Evolutionary conservation across 108 stramenopile genomes (phyloP), one percentile per base, ranked within the genome.

Genomic region (Nitzschia sp.): DNA sequence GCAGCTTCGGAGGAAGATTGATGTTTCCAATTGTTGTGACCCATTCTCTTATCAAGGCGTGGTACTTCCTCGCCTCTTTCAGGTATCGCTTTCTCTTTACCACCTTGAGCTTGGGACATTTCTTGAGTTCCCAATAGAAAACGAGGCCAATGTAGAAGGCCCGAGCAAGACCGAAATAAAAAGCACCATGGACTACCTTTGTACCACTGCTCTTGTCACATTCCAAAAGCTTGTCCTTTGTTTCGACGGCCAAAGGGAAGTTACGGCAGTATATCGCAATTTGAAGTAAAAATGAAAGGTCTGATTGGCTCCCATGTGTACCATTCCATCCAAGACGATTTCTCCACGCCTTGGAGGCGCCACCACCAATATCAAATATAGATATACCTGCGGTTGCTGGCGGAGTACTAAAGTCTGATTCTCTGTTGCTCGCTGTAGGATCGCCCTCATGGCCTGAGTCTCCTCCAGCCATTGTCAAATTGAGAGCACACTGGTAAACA

Each of bases 121-220:
- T 53, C 22, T 53, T 21, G 52, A 8, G 6, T 53, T 53, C 11
- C 52, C 52, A 53, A n/a, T 53, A 53, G 22, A 17, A 53, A 21
- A 53, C 52, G 6, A 53, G 19, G 6, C 52, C 52, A 21, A 53
- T 53, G n/a, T 53, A 53, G 52, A 53, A 53, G 17, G 52, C 52
- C 13, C 52, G 19, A 23, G 52, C 52, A n/a, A 53, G 52, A 15
- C 52, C 52, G 17, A 53, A 53, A 17, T 53, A 53, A 17, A 15
- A 53, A 17, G 52, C 52, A 53, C 52, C 52, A 53, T 53, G 19
- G 8, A 53, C 52, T 6, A 53, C 52, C 6, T 6, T 25, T 53
- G 52, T 15, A 8, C 11, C 19, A 25, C 17, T 53, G 52, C 6
- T 25, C 52, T 53, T 53, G 13, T 53, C 52, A 53, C 52, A 15